Conservation (phyloP, 1,284 basidiomycete genomes). For the Rhodotorula mucilaginosa region DNA sequence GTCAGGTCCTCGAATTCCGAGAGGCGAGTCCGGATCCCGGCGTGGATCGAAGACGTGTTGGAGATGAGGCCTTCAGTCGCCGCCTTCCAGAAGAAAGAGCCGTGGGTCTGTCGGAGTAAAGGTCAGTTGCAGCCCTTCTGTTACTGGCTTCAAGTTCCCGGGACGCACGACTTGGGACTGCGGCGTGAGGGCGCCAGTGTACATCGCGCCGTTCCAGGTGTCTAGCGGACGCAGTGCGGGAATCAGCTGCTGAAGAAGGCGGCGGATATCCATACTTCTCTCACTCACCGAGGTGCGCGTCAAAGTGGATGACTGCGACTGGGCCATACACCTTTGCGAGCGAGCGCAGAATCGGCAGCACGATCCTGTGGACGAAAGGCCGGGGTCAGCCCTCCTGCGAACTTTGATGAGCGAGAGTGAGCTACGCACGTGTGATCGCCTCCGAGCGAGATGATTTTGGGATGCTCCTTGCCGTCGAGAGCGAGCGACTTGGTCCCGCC, state of each 20-base stretch:
- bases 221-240: neutral
- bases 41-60: conserved; percentile 50
- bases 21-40: conserved; percentile 44
- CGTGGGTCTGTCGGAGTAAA: conserved; percentile 44
- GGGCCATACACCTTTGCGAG: conserved; percentile 51
- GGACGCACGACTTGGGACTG: conserved; percentile 36
- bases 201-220: conserved; percentile 21
- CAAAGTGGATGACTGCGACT: conserved; percentile 53
- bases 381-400: neutral
- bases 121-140: neutral
- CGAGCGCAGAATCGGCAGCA: conserved; percentile 51
- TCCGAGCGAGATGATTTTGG: conserved; percentile 50
- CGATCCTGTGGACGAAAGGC: conserved; percentile 41
- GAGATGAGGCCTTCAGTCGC: conserved; percentile 51
- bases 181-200: conserved; percentile 31
- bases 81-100: conserved; percentile 54
- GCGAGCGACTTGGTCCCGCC: conserved; percentile 22
- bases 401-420: no score
- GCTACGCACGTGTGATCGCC: conserved; percentile 50
- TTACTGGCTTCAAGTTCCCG: neutral
- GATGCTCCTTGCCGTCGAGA: conserved; percentile 31
- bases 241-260: neutral
- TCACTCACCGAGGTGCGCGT: conserved; percentile 47
- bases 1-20: conserved; percentile 29
- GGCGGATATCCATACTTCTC: no score